phyloP scores from a whole-genome alignment of 768 basidiomycete species.

The Xerocomus brunneocitrinus region DNA sequence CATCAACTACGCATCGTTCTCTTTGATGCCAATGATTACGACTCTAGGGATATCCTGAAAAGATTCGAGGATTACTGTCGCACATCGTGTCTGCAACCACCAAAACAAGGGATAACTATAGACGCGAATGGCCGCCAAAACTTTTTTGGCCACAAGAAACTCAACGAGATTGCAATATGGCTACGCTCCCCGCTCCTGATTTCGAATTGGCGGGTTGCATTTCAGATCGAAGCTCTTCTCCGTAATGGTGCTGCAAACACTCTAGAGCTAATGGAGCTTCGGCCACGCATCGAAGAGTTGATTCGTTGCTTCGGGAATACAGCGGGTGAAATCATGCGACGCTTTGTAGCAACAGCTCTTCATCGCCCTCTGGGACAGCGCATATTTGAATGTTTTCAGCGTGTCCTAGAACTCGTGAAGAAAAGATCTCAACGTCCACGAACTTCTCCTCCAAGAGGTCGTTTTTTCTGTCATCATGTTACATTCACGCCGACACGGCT shows the following conservation, averaged over 20 bases:
- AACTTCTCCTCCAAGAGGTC: slow-evolving; percentile 29
- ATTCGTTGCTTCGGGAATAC: slow-evolving; percentile 31
- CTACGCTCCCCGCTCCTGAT: slow-evolving; percentile 38
- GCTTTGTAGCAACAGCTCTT: slow-evolving; percentile 48
- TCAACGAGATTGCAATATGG: slow-evolving; percentile 43
- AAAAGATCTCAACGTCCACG: slow-evolving; percentile 16
- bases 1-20: slow-evolving; percentile 65
- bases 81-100: slow-evolving; percentile 41
- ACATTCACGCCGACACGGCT: slow-evolving; percentile 74
- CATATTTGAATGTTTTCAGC: slow-evolving; percentile 41
- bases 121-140: slow-evolving; percentile 41
- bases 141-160: slow-evolving; percentile 48
- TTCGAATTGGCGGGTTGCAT: slow-evolving; percentile 57
- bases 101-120: slow-evolving; percentile 36
- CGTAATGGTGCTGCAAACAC: slow-evolving; percentile 61
- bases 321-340: slow-evolving; percentile 48
- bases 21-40: slow-evolving; percentile 41
- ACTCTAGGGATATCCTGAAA: slow-evolving; percentile 33
- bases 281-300: slow-evolving; percentile 41
- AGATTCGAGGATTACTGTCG: slow-evolving; percentile 53
- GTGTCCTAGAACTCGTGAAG: slow-evolving; percentile 27
- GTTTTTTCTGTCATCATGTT: slow-evolving; percentile 68
- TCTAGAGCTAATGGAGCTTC: slow-evolving; percentile 46
- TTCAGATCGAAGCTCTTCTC: slow-evolving; percentile 71
- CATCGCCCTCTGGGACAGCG: slow-evolving; percentile 40